Percentiles rank a stretch among this genome's conserved stretches.
These are phyloP conservation scores for Ceratobasidium sp. DNA, from an alignment of 1,284 basidiomycete genomes.

Conservation along the genomic window DNA sequence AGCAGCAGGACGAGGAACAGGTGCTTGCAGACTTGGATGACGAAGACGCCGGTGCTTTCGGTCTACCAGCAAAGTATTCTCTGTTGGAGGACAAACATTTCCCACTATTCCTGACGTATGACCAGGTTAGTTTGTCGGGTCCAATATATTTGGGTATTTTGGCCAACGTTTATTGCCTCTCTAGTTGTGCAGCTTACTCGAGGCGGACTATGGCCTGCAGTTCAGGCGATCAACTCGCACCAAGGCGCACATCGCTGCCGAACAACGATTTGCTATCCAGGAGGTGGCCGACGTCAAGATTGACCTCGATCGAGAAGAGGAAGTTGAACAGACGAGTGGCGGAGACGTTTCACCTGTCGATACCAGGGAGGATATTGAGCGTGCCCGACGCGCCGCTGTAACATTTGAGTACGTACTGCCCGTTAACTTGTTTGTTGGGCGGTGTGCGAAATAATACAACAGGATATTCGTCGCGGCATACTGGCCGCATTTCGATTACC, in stretches of 20 bases:
- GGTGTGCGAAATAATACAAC: neutral
- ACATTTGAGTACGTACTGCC: conserved; percentile 32
- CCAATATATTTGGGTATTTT: neutral
- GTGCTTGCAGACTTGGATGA: conserved; percentile 41
- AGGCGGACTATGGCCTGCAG: conserved; percentile 48
- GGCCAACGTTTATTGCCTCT: conserved; percentile 49
- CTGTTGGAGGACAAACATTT: conserved; percentile 40
- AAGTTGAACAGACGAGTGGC: conserved; percentile 9
- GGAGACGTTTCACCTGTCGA: conserved; percentile 3
- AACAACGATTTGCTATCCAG: conserved; percentile 43
- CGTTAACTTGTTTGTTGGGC: neutral
- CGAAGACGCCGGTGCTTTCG: conserved; percentile 20
- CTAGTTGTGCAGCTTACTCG: conserved; percentile 56
- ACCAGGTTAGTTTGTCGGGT: conserved; percentile 21
- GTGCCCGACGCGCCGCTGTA: conserved; percentile 12
- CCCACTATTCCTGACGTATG: conserved; percentile 38
- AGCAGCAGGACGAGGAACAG: conserved; percentile 23
- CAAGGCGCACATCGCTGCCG: conserved; percentile 47
- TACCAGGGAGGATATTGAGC: conserved; percentile 26
- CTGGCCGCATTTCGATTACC: conserved; percentile 71
- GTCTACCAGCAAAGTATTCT: conserved; percentile 27
- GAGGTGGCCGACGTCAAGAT: conserved; percentile 38
- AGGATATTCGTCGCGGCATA: conserved; percentile 55
- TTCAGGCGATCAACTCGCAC: conserved; percentile 45
- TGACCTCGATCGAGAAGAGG: conserved; percentile 32